Base-by-base conservation (phyloP, 2,329 filamentous ascomycete species). In the Didymella keratinophila region DNA sequence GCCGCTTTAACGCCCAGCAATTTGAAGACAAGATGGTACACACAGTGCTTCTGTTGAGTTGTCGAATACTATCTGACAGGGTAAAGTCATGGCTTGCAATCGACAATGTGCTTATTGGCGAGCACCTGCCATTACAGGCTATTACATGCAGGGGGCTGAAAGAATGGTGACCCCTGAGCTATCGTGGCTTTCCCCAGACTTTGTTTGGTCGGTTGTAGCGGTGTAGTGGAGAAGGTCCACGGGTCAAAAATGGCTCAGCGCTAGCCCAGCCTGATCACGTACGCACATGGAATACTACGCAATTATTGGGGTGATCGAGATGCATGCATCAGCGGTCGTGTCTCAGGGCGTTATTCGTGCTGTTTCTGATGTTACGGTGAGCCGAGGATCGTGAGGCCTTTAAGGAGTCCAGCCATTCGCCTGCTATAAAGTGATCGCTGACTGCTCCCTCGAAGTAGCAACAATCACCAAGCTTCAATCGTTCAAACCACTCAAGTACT, bases 361-460 rank as follows among this genome's bases (percentile, higher is more conserved):
- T 68, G 67, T 68, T 65, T 64, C 65, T 61, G 57, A 61, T 68
- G 61, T 65, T 71, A 72, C 71, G 73, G 72, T 73, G 72, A 68
- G 49, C 64, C 63, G 56, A 57, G 56, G 58, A 68, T 68, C 58
- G 64, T 67, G 55, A 63, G 39, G 49, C 27, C 50, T 53, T 61
- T 41, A 50, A 57, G 55, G 62, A 52, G 53, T 50, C 57, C 32
- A 58, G 56, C 56, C 50, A 54, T 54, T 52, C 49, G 57, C 58
- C 57, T 62, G 65, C 61, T 76, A 74, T 75, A 75, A 73, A 74
- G 61, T 30, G 62, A 62, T 60, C 62, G 64, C 63, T 65, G 65
- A 55, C 64, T 69, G 58, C 66, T 44, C 62, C 64, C 64, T 68
- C 58, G 45, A 69, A 60, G 56, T 70, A 68, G 62, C 63, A 61